Evolutionary conservation across 257 asterid species (phyloP).

Genomic region (Linderniella brevidens): DNA sequence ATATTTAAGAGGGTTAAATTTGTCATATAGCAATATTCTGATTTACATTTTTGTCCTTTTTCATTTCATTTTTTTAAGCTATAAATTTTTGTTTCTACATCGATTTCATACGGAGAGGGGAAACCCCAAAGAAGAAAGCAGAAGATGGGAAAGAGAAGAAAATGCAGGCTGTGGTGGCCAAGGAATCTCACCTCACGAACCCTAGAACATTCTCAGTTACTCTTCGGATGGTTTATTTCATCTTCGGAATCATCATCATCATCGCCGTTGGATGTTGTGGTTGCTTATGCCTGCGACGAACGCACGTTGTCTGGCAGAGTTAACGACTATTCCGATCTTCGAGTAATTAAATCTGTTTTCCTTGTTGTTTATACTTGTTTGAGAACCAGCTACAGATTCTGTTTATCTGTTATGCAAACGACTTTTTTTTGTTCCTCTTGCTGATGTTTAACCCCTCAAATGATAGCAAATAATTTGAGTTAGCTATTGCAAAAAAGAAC

Average conservation of each 20-base stretch:
- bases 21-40: too few species aligned
- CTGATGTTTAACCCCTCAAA: too few species aligned
- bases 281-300: conserved; percentile 49
- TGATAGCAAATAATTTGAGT: not conserved
- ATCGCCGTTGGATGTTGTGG: conserved; percentile 31
- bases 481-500: too few species aligned
- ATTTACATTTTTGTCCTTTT: too few species aligned
- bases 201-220: conserved; percentile 23
- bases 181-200: conserved; percentile 25
- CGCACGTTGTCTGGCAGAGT: conserved; percentile 16
- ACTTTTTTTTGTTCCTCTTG: too few species aligned
- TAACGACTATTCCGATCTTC: conserved; percentile 21
- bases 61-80: too few species aligned
- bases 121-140: conserved; percentile 3
- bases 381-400: too few species aligned
- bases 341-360: conserved; percentile 21
- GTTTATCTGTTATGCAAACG: too few species aligned
- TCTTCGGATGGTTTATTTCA: conserved; percentile 69
- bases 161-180: conserved; percentile 97
- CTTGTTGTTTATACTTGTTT: not conserved
- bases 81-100: not conserved
- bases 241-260: conserved; percentile 26
- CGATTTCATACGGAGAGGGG: conserved; percentile 6
- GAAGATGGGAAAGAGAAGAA: conserved; percentile 25
- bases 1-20: too few species aligned